Percentiles rank a stretch among this genome's conserved stretches.
Conservation (phyloP, 2,329 filamentous ascomycete species). For the Epichloe uncinata region DNA sequence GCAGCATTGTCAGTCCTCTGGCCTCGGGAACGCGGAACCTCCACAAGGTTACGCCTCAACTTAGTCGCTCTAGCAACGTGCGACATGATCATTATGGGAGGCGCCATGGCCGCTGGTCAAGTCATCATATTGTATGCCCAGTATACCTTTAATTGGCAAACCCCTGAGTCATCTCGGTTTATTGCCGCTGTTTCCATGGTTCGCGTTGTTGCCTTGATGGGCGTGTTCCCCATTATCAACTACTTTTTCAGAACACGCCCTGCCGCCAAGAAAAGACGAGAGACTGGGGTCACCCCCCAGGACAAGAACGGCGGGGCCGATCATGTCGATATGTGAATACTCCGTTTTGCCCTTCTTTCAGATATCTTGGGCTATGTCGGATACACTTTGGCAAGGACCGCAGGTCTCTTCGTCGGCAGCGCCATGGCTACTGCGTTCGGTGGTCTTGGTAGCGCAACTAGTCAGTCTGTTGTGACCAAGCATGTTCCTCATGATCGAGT, state of each 20-base stretch:
- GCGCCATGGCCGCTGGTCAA: conserved; percentile 68
- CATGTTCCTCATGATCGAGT: conserved; percentile 74
- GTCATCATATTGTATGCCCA: conserved; percentile 76
- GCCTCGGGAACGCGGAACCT: conserved; percentile 53
- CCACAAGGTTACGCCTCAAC: conserved; percentile 55
- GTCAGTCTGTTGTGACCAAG: conserved; percentile 78
- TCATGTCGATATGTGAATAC: conserved; percentile 59
- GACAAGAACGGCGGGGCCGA: conserved; percentile 59
- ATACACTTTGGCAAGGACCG: conserved; percentile 52
- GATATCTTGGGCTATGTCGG: conserved; percentile 66
- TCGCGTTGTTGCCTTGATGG: conserved; percentile 62
- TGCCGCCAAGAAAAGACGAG: conserved; percentile 26
- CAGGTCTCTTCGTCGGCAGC: conserved; percentile 53
- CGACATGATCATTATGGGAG: conserved; percentile 70
- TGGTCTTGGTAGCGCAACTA: conserved; percentile 71
- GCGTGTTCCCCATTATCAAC: conserved; percentile 63
- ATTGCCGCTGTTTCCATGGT: conserved; percentile 66
- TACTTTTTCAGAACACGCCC: conserved; percentile 54
- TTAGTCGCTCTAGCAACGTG: conserved; percentile 67
- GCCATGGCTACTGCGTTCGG: conserved; percentile 66
- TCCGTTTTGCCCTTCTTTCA: conserved; percentile 61
- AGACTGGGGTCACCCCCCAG: conserved; percentile 20
- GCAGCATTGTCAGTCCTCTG: conserved; percentile 65
- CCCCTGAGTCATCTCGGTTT: conserved; percentile 66
- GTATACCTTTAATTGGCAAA: conserved; percentile 70